phyloP scores from a whole-genome alignment of 2,329 filamentous ascomycete genomes.

The Cercospora beticola region DNA sequence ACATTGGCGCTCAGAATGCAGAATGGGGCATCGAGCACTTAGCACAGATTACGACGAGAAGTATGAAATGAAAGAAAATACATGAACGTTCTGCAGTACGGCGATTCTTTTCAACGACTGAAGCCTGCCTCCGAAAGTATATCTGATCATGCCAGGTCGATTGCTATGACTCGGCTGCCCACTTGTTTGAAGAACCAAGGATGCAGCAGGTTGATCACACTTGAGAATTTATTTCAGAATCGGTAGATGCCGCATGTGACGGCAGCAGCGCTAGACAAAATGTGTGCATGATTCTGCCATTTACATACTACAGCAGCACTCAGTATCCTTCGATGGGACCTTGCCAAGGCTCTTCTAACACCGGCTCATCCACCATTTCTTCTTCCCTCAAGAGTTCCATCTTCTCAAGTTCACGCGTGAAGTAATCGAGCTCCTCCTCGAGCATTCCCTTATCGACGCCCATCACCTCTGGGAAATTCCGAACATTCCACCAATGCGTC shows the following conservation, averaged over 20 bases:
- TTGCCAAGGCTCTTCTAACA: constrained; percentile 24
- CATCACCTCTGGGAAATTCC: constrained; percentile 78
- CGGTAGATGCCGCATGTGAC: not conserved
- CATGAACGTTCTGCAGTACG: not conserved
- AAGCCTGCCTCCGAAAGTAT: not conserved
- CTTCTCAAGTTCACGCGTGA: constrained; percentile 51
- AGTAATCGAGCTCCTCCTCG: constrained; percentile 50
- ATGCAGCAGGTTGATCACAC: not conserved
- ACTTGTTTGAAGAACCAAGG: not conserved
- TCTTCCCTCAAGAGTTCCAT: constrained; percentile 43
- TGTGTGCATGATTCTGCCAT: not conserved
- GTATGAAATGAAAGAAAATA: not conserved
- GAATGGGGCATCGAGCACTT: not conserved
- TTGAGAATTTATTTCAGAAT: not conserved
- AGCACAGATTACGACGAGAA: not conserved
- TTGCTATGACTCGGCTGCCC: not conserved
- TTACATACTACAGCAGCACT: not conserved
- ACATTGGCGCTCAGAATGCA: not conserved
- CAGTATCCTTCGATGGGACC: constrained; percentile 36
- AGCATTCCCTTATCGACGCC: constrained; percentile 45
- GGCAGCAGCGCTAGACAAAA: not conserved
- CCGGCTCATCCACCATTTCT: constrained; percentile 26
- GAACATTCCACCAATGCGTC: constrained; percentile 92
- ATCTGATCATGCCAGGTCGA: not conserved
- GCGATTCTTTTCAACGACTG: not conserved